Evolutionary conservation across 306 rosid genomes (phyloP).

Genomic region (Cucumis hystrix): DNA sequence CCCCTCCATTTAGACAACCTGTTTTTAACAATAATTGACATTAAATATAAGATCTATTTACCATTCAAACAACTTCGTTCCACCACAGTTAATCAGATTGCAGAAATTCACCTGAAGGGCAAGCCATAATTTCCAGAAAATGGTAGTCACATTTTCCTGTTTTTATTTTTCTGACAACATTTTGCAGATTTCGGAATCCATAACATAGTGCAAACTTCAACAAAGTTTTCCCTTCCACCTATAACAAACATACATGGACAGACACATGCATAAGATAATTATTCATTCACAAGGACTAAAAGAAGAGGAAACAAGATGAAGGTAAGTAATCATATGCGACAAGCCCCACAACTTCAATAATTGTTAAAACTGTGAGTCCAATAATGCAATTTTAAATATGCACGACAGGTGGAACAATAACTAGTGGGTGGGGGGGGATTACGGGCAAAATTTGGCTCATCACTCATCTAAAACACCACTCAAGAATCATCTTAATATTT

Average conservation of each 20-base stretch:
- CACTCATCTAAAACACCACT: not conserved
- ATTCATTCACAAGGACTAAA: not conserved
- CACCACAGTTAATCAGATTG: not conserved
- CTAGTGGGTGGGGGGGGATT: not conserved
- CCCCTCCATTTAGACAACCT: slow-evolving; percentile 99
- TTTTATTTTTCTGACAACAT: slow-evolving; percentile 66
- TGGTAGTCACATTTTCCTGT: slow-evolving; percentile 69
- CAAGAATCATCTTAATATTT: not conserved
- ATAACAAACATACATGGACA: slow-evolving; percentile 5
- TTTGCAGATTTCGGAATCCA: slow-evolving; percentile 88
- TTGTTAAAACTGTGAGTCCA: not conserved
- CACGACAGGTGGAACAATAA: not conserved
- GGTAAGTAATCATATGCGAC: not conserved
- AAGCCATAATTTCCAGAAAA: slow-evolving; percentile 93
- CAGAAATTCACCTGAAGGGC: slow-evolving; percentile 69
- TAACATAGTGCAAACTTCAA: slow-evolving; percentile 75
- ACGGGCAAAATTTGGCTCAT: not conserved
- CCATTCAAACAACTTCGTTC: not conserved
- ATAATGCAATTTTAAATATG: not conserved
- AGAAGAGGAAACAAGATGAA: not conserved
- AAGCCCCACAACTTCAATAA: not conserved
- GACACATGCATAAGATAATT: not conserved
- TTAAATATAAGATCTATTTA: not conserved
- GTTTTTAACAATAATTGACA: not conserved
- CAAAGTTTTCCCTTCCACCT: slow-evolving; percentile 75